These are phyloP conservation scores for Lipomyces japonicus DNA, from an alignment of 805 yeast species.

Conservation along the genomic window DNA sequence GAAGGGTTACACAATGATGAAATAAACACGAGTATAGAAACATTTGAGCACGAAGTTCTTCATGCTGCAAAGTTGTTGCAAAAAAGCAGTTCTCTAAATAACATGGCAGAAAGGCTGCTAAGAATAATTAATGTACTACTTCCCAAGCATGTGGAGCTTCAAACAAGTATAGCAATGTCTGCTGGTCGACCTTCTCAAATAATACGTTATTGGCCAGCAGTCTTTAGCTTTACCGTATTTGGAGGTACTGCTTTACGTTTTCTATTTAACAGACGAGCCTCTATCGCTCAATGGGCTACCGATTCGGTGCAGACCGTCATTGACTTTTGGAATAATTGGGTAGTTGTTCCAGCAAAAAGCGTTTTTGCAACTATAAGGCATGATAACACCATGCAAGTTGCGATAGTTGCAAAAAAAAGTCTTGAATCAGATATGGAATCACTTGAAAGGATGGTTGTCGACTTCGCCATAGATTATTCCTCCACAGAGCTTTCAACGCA, in stretches of 20 bases:
- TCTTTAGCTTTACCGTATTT: constrained; percentile 43
- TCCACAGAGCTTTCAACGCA: constrained; percentile 12
- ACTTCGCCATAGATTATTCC: constrained; percentile 49
- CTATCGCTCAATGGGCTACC: constrained; percentile 53
- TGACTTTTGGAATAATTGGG: constrained; percentile 80
- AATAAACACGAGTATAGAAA: background rate
- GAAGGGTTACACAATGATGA: background rate
- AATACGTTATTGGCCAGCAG: constrained; percentile 65
- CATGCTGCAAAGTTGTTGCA: background rate
- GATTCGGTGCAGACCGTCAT: constrained; percentile 41
- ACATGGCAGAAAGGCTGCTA: constrained; percentile 24
- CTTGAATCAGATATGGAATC: constrained; percentile 74
- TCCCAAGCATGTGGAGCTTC: constrained; percentile 24
- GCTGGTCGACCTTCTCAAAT: constrained; percentile 42
- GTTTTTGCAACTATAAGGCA: constrained; percentile 78
- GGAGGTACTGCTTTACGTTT: constrained; percentile 47
- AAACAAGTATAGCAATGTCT: constrained; percentile 2
- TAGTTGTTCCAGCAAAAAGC: constrained; percentile 66
- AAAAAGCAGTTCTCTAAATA: background rate
- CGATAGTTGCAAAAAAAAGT: constrained; percentile 75
- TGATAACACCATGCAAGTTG: constrained; percentile 68
- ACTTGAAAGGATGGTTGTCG: constrained; percentile 81
- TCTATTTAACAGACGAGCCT: constrained; percentile 49
- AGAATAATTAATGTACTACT: constrained; percentile 11
- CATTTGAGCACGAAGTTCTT: background rate